A percentile compares a stretch with the other conserved stretches of the same genome.
Conservation (phyloP, 192 early-diverging fungal species). For the Globomyces pollinis-pini region DNA sequence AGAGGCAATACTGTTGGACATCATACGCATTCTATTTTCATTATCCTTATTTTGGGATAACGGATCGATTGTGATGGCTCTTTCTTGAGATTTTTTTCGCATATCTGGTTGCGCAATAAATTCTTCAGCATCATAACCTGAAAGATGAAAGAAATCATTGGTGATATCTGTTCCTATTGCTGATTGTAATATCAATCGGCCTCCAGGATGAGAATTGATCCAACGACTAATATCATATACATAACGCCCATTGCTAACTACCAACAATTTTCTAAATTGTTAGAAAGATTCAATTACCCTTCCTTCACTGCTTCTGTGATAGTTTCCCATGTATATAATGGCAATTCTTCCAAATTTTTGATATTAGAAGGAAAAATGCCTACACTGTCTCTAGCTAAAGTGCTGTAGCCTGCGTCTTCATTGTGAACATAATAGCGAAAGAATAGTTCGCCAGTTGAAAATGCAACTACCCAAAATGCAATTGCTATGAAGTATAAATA, state of each 20-base stretch:
- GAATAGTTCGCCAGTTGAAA: no score
- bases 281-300: no score
- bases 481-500: no score
- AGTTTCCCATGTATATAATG: slow-evolving; percentile 4
- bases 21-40: not conserved
- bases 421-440: no score
- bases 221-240: slow-evolving; percentile 13
- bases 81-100: not conserved
- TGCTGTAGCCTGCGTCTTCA: no score
- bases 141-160: slow-evolving; percentile 35
- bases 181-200: slow-evolving; percentile 14
- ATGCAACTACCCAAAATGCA: no score
- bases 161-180: slow-evolving; percentile 33
- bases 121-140: slow-evolving; percentile 32
- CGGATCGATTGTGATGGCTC: not conserved
- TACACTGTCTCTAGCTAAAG: no score
- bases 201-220: slow-evolving; percentile 23
- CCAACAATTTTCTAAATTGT: slow-evolving; percentile 12
- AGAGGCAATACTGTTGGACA: not conserved
- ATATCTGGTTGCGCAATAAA: slow-evolving; percentile 17
- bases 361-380: no score
- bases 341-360: no score
- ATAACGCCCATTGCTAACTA: slow-evolving; percentile 19
- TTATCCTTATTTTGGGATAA: not conserved
- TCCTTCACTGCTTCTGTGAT: slow-evolving; percentile 4